phyloP scores from a whole-genome alignment of 208 protist species.

The Jaenimonas drosophilae region DNA sequence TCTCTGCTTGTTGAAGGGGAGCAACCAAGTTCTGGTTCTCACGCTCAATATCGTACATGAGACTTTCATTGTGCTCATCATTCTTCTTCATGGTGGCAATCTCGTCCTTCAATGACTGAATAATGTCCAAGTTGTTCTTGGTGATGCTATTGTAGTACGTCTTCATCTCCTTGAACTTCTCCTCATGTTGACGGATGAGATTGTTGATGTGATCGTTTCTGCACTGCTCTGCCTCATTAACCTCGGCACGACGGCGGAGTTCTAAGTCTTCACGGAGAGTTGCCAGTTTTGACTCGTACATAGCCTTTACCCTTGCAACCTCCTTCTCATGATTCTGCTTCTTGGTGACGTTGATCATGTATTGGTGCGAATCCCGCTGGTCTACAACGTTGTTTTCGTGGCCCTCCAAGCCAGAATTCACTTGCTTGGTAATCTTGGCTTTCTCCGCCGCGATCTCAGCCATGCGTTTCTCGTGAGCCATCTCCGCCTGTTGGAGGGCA shows the following conservation, averaged over 20 bases:
- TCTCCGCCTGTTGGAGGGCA: slow-evolving; percentile 75
- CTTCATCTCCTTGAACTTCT: slow-evolving; percentile 96
- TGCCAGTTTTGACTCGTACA: slow-evolving; percentile 89
- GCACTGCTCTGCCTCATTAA: slow-evolving; percentile 93
- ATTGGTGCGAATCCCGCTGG: slow-evolving; percentile 77
- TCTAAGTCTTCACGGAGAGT: slow-evolving; percentile 87
- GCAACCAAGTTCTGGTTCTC: slow-evolving; percentile 93
- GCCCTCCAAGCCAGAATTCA: slow-evolving; percentile 44
- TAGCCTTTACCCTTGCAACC: slow-evolving; percentile 61
- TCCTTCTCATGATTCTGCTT: slow-evolving; percentile 82
- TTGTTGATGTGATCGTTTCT: slow-evolving; percentile 96
- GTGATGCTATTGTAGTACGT: slow-evolving; percentile 98
- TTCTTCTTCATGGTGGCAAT: slow-evolving; percentile 94
- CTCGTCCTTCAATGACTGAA: slow-evolving; percentile 95
- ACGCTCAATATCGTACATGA: slow-evolving; percentile 96
- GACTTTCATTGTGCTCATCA: slow-evolving; percentile 92
- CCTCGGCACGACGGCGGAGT: slow-evolving; percentile 86
- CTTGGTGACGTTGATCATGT: slow-evolving; percentile 84
- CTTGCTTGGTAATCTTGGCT: slow-evolving; percentile 35
- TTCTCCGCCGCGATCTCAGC: slow-evolving; percentile 63
- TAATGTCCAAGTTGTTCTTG: slow-evolving; percentile 96
- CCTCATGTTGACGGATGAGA: slow-evolving; percentile 93
- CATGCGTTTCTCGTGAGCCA: slow-evolving; percentile 60
- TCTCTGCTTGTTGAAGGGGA: slow-evolving; percentile 89
- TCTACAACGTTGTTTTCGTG: slow-evolving; percentile 82